phyloP scores from a whole-genome alignment of 257 asterid genomes.

The Scutellaria minor region DNA sequence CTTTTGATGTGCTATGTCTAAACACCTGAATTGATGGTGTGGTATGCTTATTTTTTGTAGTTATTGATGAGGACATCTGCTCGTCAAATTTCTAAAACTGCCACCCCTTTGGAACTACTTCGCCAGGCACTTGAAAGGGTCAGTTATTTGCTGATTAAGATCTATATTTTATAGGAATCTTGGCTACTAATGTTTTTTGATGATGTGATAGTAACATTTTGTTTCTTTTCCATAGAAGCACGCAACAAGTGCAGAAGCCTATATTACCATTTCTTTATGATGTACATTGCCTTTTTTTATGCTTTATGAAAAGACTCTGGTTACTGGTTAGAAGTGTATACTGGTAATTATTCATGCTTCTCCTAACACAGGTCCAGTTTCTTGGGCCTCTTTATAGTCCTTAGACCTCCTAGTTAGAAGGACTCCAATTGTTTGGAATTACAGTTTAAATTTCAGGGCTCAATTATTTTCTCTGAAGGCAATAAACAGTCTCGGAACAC shows the following conservation, averaged over 20 bases:
- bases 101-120: slow-evolving; percentile 83
- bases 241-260: neutral
- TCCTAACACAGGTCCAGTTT: neutral
- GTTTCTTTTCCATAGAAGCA: slow-evolving; percentile 14
- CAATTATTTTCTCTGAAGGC: neutral
- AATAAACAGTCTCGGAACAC: neutral
- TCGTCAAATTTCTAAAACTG: slow-evolving; percentile 69
- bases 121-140: slow-evolving; percentile 81
- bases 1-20: slow-evolving; percentile 20
- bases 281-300: slow-evolving; percentile 7
- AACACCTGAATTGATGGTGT: slow-evolving; percentile 20
- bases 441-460: slow-evolving; percentile 11
- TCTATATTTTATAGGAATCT: neutral
- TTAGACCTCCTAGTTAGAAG: neutral
- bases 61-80: slow-evolving; percentile 82
- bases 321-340: slow-evolving; percentile 24
- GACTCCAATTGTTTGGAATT: neutral
- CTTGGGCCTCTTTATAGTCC: neutral
- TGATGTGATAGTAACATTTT: slow-evolving; percentile 1
- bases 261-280: slow-evolving; percentile 9
- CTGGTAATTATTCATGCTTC: slow-evolving; percentile 15
- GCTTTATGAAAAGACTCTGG: slow-evolving; percentile 12
- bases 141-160: slow-evolving; percentile 40
- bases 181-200: neutral
- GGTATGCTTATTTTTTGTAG: slow-evolving; percentile 48